Evolutionary conservation across 2,329 filamentous ascomycete species (phyloP).

Genomic region (Fusarium sp.): DNA sequence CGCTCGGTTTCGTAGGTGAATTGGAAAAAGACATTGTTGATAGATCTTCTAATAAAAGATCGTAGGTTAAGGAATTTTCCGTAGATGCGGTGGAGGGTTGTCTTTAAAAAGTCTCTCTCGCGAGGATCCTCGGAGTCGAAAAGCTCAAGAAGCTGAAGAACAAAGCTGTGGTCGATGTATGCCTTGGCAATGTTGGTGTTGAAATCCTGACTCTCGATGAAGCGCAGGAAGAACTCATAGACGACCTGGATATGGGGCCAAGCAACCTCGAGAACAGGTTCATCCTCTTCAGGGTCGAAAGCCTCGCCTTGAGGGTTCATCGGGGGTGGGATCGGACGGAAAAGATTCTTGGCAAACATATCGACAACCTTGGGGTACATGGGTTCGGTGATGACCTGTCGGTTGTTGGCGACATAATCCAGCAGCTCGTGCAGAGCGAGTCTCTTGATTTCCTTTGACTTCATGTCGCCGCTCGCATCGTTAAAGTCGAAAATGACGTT

Average conservation of each 20-base stretch:
- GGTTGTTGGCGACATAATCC: constrained; percentile 98
- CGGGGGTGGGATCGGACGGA: constrained; percentile 94
- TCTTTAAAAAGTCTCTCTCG: constrained; percentile 97
- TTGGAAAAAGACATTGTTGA: constrained; percentile 99
- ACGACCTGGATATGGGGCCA: constrained; percentile 99
- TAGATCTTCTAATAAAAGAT: constrained; percentile 96
- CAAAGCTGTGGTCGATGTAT: constrained; percentile 98
- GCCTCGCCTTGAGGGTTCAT: constrained; percentile 98
- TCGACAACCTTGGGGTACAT: constrained; percentile 99
- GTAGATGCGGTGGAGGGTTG: constrained; percentile 96
- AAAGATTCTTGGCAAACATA: constrained; percentile 99
- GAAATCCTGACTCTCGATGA: constrained; percentile 99
- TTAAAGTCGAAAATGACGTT: constrained; percentile 99
- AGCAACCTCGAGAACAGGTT: constrained; percentile 96
- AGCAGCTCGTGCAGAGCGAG: constrained; percentile 94
- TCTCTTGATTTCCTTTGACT: constrained; percentile 99
- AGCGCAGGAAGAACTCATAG: constrained; percentile 98
- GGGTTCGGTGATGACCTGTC: constrained; percentile 97
- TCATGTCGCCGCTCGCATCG: constrained; percentile 97
- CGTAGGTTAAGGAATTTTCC: constrained; percentile 98
- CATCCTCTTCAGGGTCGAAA: constrained; percentile 98
- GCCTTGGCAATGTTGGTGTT: constrained; percentile 99
- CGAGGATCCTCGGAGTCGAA: constrained; percentile 98
- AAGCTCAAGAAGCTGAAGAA: constrained; percentile 94
- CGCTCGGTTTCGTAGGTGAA: constrained; percentile 99